Base-by-base conservation (phyloP, 805 yeast genomes). In the Alloascoidea hylecoeti region DNA sequence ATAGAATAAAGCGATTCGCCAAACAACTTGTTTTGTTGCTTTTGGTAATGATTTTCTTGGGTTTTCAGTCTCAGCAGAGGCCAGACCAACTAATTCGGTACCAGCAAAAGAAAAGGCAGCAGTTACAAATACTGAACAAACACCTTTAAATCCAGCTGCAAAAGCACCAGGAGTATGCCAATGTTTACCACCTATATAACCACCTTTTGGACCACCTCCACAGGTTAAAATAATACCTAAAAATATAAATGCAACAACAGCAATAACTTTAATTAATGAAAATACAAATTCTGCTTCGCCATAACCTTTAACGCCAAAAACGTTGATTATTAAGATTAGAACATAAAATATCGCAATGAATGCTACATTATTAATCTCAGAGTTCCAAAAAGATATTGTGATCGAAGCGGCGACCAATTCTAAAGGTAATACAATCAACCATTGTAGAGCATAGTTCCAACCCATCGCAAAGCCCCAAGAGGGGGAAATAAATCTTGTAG, bases 161-260 rank as follows among this genome's bases (percentile, higher is more conserved):
- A 75, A 72, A 3, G 39, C 78, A 43, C 86, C 86, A 0, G 86
- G 85, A 43, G 71, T 50, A 34, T 63, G 53, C 83, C 84, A 79
- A 41, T 53, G 79, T 49, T 81, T 66, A 60, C 78, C 79, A 1
- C 88, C 89, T 23, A 71, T 56, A 55, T 89, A 67, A 47, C 78
- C 86, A 48, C 75, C 78, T 33, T 66, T 64, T 44, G 89, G 88
- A 18, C 76, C 82, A 39, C 92, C 94, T 42, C 94, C 94, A 16
- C 48, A 46, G 59, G 80, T 77, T 42, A 81, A 69, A 41, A 76
- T 58, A 45, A 78, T 66, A 38, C 78, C 60, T 38, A 78, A 54
- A 13, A 82, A 42, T 41, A 82, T 78, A 36, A 81, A 61, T n/a
- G 80, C 86, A 34, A 75, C 45, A 61, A 75, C 70, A 4, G 82